These are phyloP conservation scores for Caryocar brasiliense DNA, from an alignment of 441 rosid genomes.

Conservation along the genomic window DNA sequence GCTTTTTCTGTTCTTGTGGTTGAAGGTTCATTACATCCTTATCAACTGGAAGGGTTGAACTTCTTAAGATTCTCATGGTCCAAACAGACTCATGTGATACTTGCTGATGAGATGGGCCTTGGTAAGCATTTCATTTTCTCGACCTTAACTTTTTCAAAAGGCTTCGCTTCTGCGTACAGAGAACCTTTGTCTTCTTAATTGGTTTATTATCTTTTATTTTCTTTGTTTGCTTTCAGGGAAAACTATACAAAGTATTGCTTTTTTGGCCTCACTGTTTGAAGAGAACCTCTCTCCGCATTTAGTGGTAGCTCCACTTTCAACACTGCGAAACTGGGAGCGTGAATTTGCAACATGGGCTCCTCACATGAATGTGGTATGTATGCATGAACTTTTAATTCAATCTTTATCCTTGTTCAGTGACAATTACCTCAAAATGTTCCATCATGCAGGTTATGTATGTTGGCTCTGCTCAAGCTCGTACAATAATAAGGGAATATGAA, in stretches of 20 bases:
- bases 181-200: conserved; percentile 5
- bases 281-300: conserved; percentile 62
- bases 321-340: conserved; percentile 95
- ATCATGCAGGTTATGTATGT: conserved; percentile 83
- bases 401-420: neutral
- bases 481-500: conserved; percentile 85
- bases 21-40: conserved; percentile 91
- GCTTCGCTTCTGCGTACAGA: conserved; percentile 9
- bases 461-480: conserved; percentile 82
- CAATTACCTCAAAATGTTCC: neutral
- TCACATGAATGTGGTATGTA: conserved; percentile 91
- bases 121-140: conserved; percentile 40
- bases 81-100: conserved; percentile 93
- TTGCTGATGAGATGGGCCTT: conserved; percentile 99
- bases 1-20: conserved; percentile 18
- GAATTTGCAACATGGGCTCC: conserved; percentile 99
- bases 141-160: neutral
- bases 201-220: neutral
- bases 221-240: conserved; percentile 52
- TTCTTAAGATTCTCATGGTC: conserved; percentile 95
- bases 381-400: conserved; percentile 3
- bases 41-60: conserved; percentile 95
- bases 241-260: conserved; percentile 98
- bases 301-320: conserved; percentile 98
- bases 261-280: conserved; percentile 82